These are phyloP conservation scores for Calocybe gangraenosa DNA, from an alignment of 768 basidiomycete species.

Conservation along the genomic window DNA sequence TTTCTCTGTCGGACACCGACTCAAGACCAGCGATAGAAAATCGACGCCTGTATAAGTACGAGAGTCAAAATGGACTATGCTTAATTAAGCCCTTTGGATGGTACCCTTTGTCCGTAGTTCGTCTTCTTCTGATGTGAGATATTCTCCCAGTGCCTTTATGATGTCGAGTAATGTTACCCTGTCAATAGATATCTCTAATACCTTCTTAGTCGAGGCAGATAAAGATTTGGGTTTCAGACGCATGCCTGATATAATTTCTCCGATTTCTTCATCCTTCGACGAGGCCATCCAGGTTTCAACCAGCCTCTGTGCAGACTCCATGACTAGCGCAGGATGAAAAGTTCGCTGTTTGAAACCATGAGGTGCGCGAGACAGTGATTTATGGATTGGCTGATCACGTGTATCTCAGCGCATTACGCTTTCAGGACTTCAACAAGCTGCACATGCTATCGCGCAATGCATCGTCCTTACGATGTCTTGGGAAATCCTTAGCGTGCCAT, in stretches of 20 bases:
- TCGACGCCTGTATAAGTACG: conserved; percentile 61
- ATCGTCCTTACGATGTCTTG: conserved; percentile 27
- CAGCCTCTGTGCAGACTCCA: conserved; percentile 41
- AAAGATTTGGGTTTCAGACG: conserved; percentile 9
- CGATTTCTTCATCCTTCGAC: conserved; percentile 54
- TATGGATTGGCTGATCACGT: too few relatives aligned
- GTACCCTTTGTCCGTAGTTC: conserved; percentile 75
- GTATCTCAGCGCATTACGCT: too few relatives aligned
- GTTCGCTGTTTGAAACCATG: background rate
- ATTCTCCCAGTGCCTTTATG: conserved; percentile 84
- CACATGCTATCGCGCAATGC: conserved; percentile 30
- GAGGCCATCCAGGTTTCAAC: conserved; percentile 74
- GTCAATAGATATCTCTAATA: conserved; percentile 46
- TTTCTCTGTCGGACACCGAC: conserved; percentile 51
- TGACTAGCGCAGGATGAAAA: conserved; percentile 10
- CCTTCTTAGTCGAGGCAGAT: conserved; percentile 6
- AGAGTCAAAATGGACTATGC: conserved; percentile 5
- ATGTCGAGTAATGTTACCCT: conserved; percentile 63
- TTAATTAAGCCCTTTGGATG: conserved; percentile 4
- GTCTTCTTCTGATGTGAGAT: conserved; percentile 84
- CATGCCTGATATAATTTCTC: conserved; percentile 58
- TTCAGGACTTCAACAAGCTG: conserved; percentile 4
- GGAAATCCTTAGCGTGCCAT: conserved; percentile 19
- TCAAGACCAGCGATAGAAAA: conserved; percentile 71
- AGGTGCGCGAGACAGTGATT: background rate